Conservation (phyloP, 176 grass and related monocot genomes). For the Melocanna baccifera region DNA sequence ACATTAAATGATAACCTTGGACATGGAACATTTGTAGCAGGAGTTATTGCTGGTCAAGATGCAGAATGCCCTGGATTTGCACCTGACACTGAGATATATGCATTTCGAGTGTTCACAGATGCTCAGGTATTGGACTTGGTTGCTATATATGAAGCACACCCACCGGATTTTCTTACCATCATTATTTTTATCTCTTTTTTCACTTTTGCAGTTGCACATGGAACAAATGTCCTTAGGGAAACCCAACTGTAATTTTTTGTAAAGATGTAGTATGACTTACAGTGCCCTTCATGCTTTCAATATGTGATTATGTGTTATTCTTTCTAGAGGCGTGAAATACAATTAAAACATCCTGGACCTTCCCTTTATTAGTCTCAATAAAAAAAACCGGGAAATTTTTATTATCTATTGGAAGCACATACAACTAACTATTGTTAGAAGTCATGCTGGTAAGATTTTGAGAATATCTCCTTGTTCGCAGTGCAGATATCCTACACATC, state of each 20-base stretch:
- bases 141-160: slow-evolving; percentile 15
- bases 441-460: slow-evolving; percentile 67
- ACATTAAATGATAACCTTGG: slow-evolving; percentile 98
- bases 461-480: slow-evolving; percentile 75
- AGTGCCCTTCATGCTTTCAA: background rate
- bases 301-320: background rate
- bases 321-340: background rate
- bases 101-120: slow-evolving; percentile 97
- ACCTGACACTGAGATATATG: slow-evolving; percentile 95
- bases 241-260: background rate
- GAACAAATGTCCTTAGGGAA: background rate
- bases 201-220: background rate
- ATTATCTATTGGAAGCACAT: background rate
- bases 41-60: slow-evolving; percentile 97
- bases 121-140: slow-evolving; percentile 76
- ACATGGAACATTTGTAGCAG: slow-evolving; percentile 96
- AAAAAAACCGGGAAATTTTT: background rate
- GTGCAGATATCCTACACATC: slow-evolving; percentile 99
- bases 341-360: background rate
- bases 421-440: slow-evolving; percentile 6
- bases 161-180: background rate
- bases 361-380: background rate
- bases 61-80: slow-evolving; percentile 90
- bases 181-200: background rate
- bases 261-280: background rate